These are phyloP conservation scores for Paramecium caudatum DNA, from an alignment of 73 alveolate genomes.

Conservation along the genomic window DNA sequence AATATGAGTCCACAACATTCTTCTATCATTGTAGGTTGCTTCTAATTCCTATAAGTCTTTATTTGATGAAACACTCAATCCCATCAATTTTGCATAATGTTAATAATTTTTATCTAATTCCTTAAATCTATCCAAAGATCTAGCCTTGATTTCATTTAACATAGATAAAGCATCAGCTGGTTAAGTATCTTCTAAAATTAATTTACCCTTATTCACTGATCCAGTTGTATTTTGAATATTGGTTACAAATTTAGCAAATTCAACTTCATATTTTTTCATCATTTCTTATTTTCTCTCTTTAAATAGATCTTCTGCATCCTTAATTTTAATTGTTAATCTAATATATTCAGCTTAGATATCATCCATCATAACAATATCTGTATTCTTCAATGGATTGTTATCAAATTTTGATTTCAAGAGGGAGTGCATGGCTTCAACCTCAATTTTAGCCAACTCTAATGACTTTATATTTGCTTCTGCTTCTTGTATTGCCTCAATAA, in stretches of 20 bases:
- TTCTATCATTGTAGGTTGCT: conserved; percentile 70
- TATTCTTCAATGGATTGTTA: conserved; percentile 6
- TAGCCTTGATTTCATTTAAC: conserved; percentile 63
- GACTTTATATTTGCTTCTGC: conserved; percentile 78
- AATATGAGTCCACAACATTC: conserved; percentile 75
- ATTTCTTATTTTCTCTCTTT: conserved; percentile 71
- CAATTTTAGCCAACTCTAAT: conserved; percentile 78
- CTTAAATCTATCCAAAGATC: conserved; percentile 63
- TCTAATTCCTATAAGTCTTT: conserved; percentile 74
- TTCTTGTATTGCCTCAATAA: conserved; percentile 79
- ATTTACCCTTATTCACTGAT: conserved; percentile 63
- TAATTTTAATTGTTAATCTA: conserved; percentile 2
- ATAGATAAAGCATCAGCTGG: conserved; percentile 67
- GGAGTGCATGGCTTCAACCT: conserved; percentile 83
- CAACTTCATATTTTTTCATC: conserved; percentile 72
- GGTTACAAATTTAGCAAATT: conserved; percentile 38
- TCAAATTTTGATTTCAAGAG: conserved; percentile 75
- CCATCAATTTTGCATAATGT: conserved; percentile 69
- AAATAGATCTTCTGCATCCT: conserved; percentile 71
- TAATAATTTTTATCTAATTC: conserved; percentile 58
- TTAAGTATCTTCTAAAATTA: conserved; percentile 68
- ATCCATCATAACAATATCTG: conserved; percentile 61
- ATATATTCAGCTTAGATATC: conserved; percentile 70
- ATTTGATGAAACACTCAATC: conserved; percentile 57
- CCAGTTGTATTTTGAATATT: conserved; percentile 56